A percentile compares a stretch with the other conserved stretches of the same genome.
These are phyloP conservation scores for Naganishia onofrii DNA, from an alignment of 768 basidiomycete genomes.

Conservation along the genomic window DNA sequence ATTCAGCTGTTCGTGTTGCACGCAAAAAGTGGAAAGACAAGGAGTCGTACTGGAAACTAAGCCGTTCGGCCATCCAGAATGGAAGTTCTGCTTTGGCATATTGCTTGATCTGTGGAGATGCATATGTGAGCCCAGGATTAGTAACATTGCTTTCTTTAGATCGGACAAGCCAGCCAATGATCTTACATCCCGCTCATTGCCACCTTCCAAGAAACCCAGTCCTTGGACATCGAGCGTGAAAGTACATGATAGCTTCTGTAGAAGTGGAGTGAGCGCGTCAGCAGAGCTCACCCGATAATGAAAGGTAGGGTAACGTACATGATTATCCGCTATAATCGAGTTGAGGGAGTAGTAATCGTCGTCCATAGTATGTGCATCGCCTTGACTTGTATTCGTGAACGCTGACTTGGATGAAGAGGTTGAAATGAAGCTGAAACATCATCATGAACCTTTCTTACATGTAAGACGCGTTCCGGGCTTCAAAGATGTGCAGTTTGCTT, in stretches of 20 bases:
- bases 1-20: not conserved
- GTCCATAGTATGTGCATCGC: constrained; percentile 61
- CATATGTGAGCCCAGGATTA: no score
- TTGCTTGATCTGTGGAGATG: constrained; percentile 68
- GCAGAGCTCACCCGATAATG: not conserved
- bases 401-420: not conserved
- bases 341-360: constrained; percentile 90
- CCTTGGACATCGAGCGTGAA: constrained; percentile 80
- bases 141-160: no score
- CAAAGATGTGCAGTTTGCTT: not conserved
- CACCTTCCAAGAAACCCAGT: constrained; percentile 86
- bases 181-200: constrained; percentile 72
- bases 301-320: constrained; percentile 56
- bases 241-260: constrained; percentile 85
- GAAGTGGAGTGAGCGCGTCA: not conserved
- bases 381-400: not conserved
- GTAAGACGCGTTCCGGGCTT: not conserved
- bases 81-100: constrained; percentile 77
- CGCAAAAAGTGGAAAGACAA: not conserved
- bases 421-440: constrained; percentile 1
- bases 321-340: constrained; percentile 86
- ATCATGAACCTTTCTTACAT: not conserved
- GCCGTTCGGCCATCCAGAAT: constrained; percentile 83
- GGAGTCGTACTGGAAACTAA: constrained; percentile 68
- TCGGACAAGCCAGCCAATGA: no score